These are phyloP conservation scores for Pulveroboletus sp. DNA, from an alignment of 768 basidiomycete species.

Conservation along the genomic window DNA sequence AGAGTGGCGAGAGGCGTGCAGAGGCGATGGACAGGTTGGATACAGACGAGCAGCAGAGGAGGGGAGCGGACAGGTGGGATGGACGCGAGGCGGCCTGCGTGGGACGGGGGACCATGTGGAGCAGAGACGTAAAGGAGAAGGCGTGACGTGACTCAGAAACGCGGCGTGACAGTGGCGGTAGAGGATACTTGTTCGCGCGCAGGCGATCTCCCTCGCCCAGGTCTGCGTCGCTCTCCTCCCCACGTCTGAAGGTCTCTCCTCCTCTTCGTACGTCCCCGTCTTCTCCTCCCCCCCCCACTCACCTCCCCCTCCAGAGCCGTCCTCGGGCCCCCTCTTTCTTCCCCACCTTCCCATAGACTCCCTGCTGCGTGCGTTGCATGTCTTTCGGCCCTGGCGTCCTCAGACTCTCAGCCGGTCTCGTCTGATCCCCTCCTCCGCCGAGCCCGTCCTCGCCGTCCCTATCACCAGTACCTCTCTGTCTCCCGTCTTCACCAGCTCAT, in stretches of 20 bases:
- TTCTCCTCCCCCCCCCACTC: slow-evolving; percentile 1
- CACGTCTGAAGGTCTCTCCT: slow-evolving; percentile 18
- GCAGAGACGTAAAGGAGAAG: slow-evolving; percentile 12
- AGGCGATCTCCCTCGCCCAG: slow-evolving; percentile 9
- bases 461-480: slow-evolving; percentile 28
- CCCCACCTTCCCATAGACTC: slow-evolving; percentile 2
- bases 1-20: background rate
- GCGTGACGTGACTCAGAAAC: background rate
- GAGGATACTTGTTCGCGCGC: slow-evolving; percentile 1
- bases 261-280: slow-evolving; percentile 16
- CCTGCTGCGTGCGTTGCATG: slow-evolving; percentile 22
- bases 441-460: slow-evolving; percentile 25
- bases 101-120: slow-evolving; percentile 10
- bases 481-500: slow-evolving; percentile 38
- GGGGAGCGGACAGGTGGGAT: too few relatives aligned
- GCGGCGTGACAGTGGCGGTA: slow-evolving; percentile 2
- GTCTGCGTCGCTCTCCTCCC: slow-evolving; percentile 25
- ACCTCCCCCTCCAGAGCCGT: slow-evolving; percentile 1
- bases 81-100: too few relatives aligned
- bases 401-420: slow-evolving; percentile 43
- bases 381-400: slow-evolving; percentile 24
- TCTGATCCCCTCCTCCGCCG: slow-evolving; percentile 41
- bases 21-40: too few relatives aligned
- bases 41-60: too few relatives aligned
- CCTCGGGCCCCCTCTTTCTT: background rate